Percentiles rank a stretch among this genome's conserved stretches.
Evolutionary conservation across 2,329 filamentous ascomycete genomes (phyloP).

Genomic region (Fusarium setosum): DNA sequence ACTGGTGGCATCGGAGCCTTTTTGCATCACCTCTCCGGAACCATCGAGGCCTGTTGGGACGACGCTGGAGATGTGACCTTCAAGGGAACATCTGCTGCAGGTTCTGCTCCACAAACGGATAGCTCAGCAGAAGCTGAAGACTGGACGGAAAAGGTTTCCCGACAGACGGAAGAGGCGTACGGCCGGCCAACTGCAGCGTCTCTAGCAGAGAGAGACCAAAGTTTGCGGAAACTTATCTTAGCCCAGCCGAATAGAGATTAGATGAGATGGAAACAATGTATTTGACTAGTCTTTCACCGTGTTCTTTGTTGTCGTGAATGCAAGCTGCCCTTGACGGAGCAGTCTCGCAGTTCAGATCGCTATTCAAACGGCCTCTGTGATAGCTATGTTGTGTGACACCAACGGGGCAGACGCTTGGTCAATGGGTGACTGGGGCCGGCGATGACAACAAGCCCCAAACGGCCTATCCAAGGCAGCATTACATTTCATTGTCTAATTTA

Average conservation of each 20-base stretch:
- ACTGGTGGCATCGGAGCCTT: slow-evolving; percentile 32
- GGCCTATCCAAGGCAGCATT: no score
- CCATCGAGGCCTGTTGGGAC: slow-evolving; percentile 33
- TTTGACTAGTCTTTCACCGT: no score
- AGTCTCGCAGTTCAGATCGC: no score
- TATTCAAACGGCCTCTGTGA: no score
- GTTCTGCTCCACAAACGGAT: background rate
- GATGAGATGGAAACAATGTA: no score
- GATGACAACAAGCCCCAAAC: no score
- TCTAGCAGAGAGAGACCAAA: slow-evolving; percentile 18
- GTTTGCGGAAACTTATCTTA: slow-evolving; percentile 24
- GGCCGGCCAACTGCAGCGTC: slow-evolving; percentile 13
- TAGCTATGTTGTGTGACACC: no score
- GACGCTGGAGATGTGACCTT: slow-evolving; percentile 18
- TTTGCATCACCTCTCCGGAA: slow-evolving; percentile 25
- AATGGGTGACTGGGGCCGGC: no score
- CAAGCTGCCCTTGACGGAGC: no score
- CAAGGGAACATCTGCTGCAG: slow-evolving; percentile 1
- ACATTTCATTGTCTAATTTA: no score
- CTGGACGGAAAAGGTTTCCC: slow-evolving; percentile 22
- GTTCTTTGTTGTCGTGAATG: no score
- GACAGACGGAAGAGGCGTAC: slow-evolving; percentile 22
- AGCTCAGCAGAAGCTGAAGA: background rate
- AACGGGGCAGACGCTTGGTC: no score
- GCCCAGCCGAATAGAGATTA: slow-evolving; percentile 19